phyloP scores from a whole-genome alignment of 2,329 filamentous ascomycete species.

The Diaporthe sp. region DNA sequence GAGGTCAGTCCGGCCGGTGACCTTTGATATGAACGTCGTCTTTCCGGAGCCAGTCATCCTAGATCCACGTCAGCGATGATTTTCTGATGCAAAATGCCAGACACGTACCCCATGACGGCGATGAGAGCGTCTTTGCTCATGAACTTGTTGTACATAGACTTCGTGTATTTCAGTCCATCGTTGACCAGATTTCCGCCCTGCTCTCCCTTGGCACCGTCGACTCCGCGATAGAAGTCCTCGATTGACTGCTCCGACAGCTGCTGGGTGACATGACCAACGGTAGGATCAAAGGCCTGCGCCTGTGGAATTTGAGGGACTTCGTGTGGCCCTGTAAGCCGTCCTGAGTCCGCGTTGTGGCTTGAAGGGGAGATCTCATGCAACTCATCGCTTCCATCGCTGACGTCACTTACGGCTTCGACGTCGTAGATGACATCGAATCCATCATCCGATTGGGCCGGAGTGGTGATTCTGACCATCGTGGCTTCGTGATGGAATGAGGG shows the following conservation, averaged over 20 bases:
- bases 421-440: slow-evolving; percentile 34
- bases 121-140: slow-evolving; percentile 43
- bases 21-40: slow-evolving; percentile 53
- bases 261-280: background rate
- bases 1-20: slow-evolving; percentile 49
- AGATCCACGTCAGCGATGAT: background rate
- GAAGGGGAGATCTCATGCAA: background rate
- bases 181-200: slow-evolving; percentile 18
- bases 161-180: slow-evolving; percentile 37
- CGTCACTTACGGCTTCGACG: slow-evolving; percentile 28
- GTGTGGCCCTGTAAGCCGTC: slow-evolving; percentile 32
- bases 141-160: slow-evolving; percentile 36
- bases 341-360: background rate
- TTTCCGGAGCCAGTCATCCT: slow-evolving; percentile 55
- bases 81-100: background rate
- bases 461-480: slow-evolving; percentile 18
- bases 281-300: background rate
- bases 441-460: slow-evolving; percentile 27
- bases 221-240: background rate
- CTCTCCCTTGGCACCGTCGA: background rate
- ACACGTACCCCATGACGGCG: slow-evolving; percentile 45
- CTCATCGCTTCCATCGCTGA: slow-evolving; percentile 19
- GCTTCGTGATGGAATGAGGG: no score
- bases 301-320: slow-evolving; percentile 33
- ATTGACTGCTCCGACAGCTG: background rate